Base-by-base conservation (phyloP, 768 basidiomycete species). In the Dacryopinax primogenitus region DNA sequence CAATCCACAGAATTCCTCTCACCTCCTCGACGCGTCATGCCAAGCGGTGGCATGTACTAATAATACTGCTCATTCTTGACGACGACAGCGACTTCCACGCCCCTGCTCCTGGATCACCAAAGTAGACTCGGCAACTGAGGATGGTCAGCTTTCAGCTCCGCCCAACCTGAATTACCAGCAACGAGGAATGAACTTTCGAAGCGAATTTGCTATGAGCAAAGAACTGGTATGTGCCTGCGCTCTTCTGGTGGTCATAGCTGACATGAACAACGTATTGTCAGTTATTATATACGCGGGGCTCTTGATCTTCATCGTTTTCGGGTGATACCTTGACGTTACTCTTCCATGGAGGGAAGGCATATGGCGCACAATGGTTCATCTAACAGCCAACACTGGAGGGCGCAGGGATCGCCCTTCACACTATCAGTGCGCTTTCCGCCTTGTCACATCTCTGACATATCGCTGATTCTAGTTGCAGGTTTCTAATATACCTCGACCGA, bases 401-500 rank as follows among this genome's bases (percentile, higher is more conserved):
- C 15, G 73, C 85, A 13, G 81, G 83, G 0, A 73, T 90, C 39
- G 73, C 77, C 2, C 75, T 79, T 37, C 80, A 88, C 72, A 81
- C 83, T 4, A 84, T 84, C 68, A 88, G 90, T 87, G 65, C 41
- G 78, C 63, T 12, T 18, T 62, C 64, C 37, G 28, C 12, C 33
- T 44, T 32, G 34, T 33, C 35, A n/a, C n/a, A n/a, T 30, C 30
- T n/a, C 51, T 28, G 35, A 26, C 30, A n/a, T 62, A 15, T 23
- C 34, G 63, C 18, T 3, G n/a, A 12, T 39, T 30, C 33, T 62
- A 34, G 35, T 33, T 34, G 41, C 69, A 89, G 89, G 85, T 4
- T 83, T 92, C 44, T 71, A 88, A 69, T n/a, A 89, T 88, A 26
- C 83, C 86, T 12, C 90, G 87, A 68, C 86, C 86, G 0, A 88